Base-by-base conservation (phyloP, 2,329 filamentous ascomycete genomes). In the Cladophialophora bantiana region DNA sequence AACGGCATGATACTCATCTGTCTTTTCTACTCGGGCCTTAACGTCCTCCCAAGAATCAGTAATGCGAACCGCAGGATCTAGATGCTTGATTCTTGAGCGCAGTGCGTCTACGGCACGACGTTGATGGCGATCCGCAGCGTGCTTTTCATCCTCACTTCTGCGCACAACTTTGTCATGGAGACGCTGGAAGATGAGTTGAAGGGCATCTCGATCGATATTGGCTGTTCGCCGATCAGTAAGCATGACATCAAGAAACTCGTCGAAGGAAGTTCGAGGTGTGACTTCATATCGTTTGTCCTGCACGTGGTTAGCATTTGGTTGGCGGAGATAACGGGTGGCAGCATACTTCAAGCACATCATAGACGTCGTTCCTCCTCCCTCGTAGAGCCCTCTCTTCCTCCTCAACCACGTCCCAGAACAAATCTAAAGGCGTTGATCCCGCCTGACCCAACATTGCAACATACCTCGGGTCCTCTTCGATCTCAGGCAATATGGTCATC, bases 361-460 rank as follows among this genome's bases (percentile, higher is more conserved):
- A 83, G 45, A 96, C 91, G 75, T 93, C 89, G 76, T 95, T 96
- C 68, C 92, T 86, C 57, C 90, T 89, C 58, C 88, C 89, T 68
- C 94, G 90, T 56, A 97, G 83, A n/a, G 90, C 89, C 65, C 91
- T 88, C 75, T 99, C 94, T 78, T 98, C 93, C 77, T 97, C 93
- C 77, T 98, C 95, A 32, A 98, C 85, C 56, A 94, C 83, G 77
- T 99, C 95, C 93, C 94, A 97, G 82, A 99, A 98, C 6, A 99
- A 83, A 74, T 98, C 93, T 71, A 97, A 85, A 13, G 95, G 92
- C 4, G 88, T 91, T 4, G 94, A 97, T 64, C 94, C 94, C 66
- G 86, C 80, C 76, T 96, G 92, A 59, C 93, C 94, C 67, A 94
- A 86, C 84, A 97, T 93, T 70, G 88, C 89, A 73, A 84, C 85